A percentile compares a stretch with the other conserved stretches of the same genome.
These are phyloP conservation scores for Acacia confusa DNA, from an alignment of 306 rosid species.

Conservation along the genomic window DNA sequence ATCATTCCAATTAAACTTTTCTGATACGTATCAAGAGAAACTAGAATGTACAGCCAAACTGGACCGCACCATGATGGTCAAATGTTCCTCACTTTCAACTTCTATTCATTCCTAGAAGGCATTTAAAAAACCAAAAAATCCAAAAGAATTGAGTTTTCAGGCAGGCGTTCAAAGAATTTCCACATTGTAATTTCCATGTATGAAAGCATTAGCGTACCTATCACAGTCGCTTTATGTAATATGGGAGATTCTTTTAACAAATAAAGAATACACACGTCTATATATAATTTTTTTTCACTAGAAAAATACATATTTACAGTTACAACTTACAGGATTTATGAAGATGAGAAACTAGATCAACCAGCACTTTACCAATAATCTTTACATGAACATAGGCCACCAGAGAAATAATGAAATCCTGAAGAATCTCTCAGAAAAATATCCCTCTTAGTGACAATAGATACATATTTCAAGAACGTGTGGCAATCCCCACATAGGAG, in stretches of 20 bases:
- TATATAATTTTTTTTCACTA: neutral
- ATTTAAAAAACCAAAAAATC: neutral
- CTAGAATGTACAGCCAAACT: neutral
- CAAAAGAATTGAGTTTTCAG: neutral
- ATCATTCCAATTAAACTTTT: neutral
- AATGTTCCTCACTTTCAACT: neutral
- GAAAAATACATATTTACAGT: neutral
- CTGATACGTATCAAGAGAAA: neutral
- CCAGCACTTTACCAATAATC: constrained; percentile 58
- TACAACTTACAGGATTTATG: constrained; percentile 1
- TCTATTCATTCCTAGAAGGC: neutral
- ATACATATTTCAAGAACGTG: constrained; percentile 67
- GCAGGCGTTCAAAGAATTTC: neutral
- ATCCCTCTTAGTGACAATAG: constrained; percentile 63
- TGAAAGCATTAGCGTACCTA: neutral
- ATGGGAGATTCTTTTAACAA: neutral
- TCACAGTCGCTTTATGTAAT: neutral
- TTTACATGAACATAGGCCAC: constrained; percentile 83
- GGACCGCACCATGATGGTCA: neutral
- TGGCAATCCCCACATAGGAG: constrained; percentile 91
- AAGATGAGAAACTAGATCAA: constrained; percentile 16
- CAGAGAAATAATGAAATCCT: constrained; percentile 76
- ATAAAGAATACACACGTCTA: neutral
- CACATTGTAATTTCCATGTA: neutral
- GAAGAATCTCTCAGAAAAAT: constrained; percentile 74